Conservation (phyloP, 2,329 filamentous ascomycete genomes). For the Verticillium alfalfae region DNA sequence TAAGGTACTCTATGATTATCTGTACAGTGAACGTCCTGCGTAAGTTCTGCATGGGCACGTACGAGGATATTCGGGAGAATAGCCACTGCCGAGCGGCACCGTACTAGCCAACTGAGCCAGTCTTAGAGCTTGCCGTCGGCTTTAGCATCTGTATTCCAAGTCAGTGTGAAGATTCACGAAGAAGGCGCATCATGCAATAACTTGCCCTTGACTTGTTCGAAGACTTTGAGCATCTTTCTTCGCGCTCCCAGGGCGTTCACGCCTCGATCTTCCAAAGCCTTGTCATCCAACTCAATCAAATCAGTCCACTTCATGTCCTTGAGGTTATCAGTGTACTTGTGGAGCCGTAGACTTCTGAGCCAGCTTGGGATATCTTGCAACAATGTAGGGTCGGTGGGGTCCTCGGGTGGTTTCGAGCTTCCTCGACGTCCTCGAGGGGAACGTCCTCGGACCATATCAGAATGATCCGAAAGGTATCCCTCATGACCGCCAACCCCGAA, state of each 20-base stretch:
- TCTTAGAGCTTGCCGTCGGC: conserved; percentile 63
- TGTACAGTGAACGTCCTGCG: neutral
- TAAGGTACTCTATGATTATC: neutral
- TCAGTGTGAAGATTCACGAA: neutral
- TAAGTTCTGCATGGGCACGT: too few species aligned
- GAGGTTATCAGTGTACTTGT: conserved; percentile 98
- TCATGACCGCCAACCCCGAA: conserved; percentile 67
- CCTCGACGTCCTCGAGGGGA: conserved; percentile 89
- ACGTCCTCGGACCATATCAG: conserved; percentile 82
- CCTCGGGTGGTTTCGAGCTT: conserved; percentile 95
- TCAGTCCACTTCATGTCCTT: conserved; percentile 98
- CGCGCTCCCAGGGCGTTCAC: conserved; percentile 92
- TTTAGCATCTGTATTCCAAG: conserved; percentile 54
- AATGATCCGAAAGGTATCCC: conserved; percentile 90
- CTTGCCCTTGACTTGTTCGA: conserved; percentile 85
- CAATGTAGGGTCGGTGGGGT: conserved; percentile 85
- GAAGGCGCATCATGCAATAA: neutral
- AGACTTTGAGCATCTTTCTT: conserved; percentile 98
- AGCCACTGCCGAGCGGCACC: neutral
- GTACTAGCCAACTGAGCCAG: neutral
- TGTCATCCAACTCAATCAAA: conserved; percentile 85
- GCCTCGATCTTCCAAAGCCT: conserved; percentile 83
- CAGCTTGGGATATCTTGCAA: conserved; percentile 94
- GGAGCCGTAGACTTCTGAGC: conserved; percentile 87
- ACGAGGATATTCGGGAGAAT: neutral